Conservation (phyloP, 768 basidiomycete species). For the Nevesoporus exiguus region DNA sequence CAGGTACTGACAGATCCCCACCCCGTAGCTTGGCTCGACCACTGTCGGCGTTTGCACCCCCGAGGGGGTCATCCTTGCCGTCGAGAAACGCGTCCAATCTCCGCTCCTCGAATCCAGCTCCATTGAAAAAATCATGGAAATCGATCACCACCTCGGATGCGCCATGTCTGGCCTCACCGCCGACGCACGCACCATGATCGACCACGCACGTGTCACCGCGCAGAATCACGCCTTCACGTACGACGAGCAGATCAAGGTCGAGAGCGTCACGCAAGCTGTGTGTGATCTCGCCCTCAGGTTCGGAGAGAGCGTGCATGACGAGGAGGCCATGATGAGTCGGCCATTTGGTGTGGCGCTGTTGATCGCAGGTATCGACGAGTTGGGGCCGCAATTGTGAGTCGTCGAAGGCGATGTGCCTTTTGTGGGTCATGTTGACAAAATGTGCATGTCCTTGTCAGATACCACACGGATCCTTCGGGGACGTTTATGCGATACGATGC, state of each 20-base stretch:
- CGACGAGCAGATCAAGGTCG: conserved; percentile 95
- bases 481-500: conserved; percentile 97
- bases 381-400: conserved; percentile 90
- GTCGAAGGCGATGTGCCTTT: neutral
- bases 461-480: conserved; percentile 97
- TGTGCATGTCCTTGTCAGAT: conserved; percentile 47
- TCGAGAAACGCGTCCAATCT: conserved; percentile 98
- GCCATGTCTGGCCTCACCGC: conserved; percentile 98
- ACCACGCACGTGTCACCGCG: conserved; percentile 95
- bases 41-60: conserved; percentile 93
- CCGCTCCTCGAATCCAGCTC: conserved; percentile 92
- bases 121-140: conserved; percentile 99
- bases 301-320: conserved; percentile 98
- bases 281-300: conserved; percentile 96
- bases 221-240: conserved; percentile 97
- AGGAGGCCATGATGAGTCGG: conserved; percentile 98
- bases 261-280: conserved; percentile 96
- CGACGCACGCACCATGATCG: conserved; percentile 98
- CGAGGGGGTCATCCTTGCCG: conserved; percentile 87
- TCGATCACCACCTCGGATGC: conserved; percentile 92
- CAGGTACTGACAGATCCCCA: conserved; percentile 3
- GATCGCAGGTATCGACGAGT: conserved; percentile 96
- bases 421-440: conserved; percentile 4
- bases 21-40: conserved; percentile 86
- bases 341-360: conserved; percentile 97